Percentiles rank a stretch among this genome's conserved stretches.
Evolutionary conservation across 768 basidiomycete genomes (phyloP).

Genomic region (Lactifluus piperatus): DNA sequence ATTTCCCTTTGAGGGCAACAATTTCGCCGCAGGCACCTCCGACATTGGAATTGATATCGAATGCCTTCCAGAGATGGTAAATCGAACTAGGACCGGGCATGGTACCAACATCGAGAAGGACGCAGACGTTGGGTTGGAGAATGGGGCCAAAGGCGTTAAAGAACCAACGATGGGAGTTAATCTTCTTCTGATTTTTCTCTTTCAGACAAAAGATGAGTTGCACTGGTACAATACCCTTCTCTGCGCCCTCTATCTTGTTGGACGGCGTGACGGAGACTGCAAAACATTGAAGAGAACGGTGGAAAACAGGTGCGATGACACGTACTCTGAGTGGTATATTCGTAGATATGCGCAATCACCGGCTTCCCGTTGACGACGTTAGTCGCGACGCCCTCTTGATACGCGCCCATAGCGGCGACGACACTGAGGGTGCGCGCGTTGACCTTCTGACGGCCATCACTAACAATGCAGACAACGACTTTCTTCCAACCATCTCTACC

Average conservation of each 20-base stretch:
- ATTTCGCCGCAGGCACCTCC: conserved; percentile 96
- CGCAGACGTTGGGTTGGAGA: conserved; percentile 85
- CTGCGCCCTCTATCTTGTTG: conserved; percentile 72
- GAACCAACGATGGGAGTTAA: conserved; percentile 93
- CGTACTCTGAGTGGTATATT: conserved; percentile 87
- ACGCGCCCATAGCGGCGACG: conserved; percentile 87
- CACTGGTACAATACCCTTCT: conserved; percentile 77
- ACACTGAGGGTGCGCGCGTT: conserved; percentile 77
- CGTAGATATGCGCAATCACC: conserved; percentile 86
- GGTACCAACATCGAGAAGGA: conserved; percentile 81
- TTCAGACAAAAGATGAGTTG: conserved; percentile 91
- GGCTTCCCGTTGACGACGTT: conserved; percentile 73
- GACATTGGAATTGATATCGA: conserved; percentile 85
- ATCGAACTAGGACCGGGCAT: conserved; percentile 83
- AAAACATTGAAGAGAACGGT: background rate
- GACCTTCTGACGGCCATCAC: conserved; percentile 79
- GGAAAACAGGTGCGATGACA: conserved; percentile 11
- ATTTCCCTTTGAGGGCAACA: conserved; percentile 83
- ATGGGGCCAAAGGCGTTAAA: conserved; percentile 84
- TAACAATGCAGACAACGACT: conserved; percentile 89
- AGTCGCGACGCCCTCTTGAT: conserved; percentile 92
- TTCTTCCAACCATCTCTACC: conserved; percentile 98
- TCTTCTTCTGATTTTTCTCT: conserved; percentile 93
- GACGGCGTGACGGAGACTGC: conserved; percentile 74
- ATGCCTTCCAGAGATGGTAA: conserved; percentile 93